Conservation (phyloP, 345 rosid genomes). For the Sisymbrium altissimum region DNA sequence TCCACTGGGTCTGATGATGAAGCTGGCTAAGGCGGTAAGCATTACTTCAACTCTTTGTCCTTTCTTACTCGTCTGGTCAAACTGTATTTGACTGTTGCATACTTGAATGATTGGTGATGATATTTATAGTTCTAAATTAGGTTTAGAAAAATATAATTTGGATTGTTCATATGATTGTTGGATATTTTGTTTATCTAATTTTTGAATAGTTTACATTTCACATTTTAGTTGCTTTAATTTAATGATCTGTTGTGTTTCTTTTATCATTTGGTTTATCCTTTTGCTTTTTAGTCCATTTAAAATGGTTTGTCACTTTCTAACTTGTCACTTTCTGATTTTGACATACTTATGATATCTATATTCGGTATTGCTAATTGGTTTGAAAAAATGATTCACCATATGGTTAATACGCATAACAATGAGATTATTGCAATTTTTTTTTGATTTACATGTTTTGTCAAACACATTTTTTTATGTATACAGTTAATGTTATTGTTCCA, state of each 20-base stretch:
- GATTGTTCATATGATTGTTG: neutral
- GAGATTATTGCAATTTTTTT: too few species aligned
- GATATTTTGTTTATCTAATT: neutral
- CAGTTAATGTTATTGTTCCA: too few species aligned
- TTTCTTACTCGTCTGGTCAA: neutral
- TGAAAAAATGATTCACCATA: too few species aligned
- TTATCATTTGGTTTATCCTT: neutral
- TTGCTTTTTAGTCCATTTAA: neutral
- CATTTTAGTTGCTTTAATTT: neutral
- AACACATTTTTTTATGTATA: too few species aligned
- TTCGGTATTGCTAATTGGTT: too few species aligned
- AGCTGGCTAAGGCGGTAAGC: conserved; percentile 76
- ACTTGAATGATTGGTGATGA: neutral
- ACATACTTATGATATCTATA: neutral
- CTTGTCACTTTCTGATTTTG: neutral
- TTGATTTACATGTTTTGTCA: too few species aligned
- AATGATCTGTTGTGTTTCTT: neutral
- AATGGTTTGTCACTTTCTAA: neutral
- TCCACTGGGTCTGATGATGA: conserved; percentile 83
- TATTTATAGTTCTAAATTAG: neutral
- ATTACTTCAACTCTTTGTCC: neutral
- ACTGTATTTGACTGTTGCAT: neutral
- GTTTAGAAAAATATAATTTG: neutral
- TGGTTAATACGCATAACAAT: too few species aligned
- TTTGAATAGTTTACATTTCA: neutral